Conservation (phyloP, 345 rosid species). For the Salix brachista region DNA sequence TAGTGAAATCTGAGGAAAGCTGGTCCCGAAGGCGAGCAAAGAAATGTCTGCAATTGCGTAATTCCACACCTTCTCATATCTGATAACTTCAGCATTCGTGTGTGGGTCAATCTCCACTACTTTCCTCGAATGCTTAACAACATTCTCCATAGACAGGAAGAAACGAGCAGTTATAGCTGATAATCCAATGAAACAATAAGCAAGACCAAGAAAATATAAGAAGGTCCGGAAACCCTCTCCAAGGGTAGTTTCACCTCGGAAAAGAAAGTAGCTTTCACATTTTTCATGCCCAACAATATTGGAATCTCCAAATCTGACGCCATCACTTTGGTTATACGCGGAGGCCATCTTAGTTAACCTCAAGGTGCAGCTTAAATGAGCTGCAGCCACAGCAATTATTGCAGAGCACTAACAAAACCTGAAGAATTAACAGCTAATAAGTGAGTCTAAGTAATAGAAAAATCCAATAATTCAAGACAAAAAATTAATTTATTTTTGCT, state of each 20-base stretch:
- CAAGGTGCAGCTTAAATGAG: conserved; percentile 12
- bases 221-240: conserved; percentile 43
- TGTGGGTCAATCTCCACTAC: conserved; percentile 62
- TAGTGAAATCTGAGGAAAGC: conserved; percentile 92
- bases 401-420: conserved; percentile 13
- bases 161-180: conserved; percentile 78
- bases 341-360: conserved; percentile 39
- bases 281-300: conserved; percentile 27
- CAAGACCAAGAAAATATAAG: conserved; percentile 64
- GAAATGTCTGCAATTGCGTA: conserved; percentile 81
- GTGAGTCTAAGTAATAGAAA: not conserved
- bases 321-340: conserved; percentile 16
- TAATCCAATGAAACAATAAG: conserved; percentile 84
- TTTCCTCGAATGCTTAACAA: conserved; percentile 78
- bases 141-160: conserved; percentile 88
- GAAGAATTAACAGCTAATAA: not conserved
- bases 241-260: conserved; percentile 50
- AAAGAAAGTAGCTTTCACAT: conserved; percentile 57
- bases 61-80: conserved; percentile 82
- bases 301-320: conserved; percentile 18
- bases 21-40: conserved; percentile 88
- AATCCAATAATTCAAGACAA: too few species aligned
- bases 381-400: conserved; percentile 12
- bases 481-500: too few species aligned
- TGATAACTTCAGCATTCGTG: conserved; percentile 43